phyloP scores from a whole-genome alignment of 2,329 filamentous ascomycete species.

The Neurospora sp. region DNA sequence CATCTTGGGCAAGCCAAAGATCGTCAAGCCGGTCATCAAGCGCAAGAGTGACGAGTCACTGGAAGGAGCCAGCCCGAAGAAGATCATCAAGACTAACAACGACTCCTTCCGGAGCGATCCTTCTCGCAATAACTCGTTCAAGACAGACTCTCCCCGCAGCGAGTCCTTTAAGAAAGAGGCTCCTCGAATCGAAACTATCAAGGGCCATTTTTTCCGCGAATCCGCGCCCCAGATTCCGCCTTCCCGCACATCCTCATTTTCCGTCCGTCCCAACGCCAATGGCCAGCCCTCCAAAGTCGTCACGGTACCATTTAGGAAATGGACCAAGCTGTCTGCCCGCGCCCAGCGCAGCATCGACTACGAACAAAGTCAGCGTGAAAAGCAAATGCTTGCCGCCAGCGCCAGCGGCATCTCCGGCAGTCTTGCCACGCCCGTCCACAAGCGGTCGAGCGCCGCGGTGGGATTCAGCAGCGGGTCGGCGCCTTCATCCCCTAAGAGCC shows the following conservation, averaged over 20 bases:
- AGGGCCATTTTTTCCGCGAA: background rate
- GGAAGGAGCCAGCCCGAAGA: slow-evolving; percentile 18
- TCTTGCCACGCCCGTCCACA: slow-evolving; percentile 10
- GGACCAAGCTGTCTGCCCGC: slow-evolving; percentile 12
- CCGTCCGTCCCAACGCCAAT: background rate
- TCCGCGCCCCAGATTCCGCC: background rate
- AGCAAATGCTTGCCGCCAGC: background rate
- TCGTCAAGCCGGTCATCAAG: slow-evolving; percentile 18
- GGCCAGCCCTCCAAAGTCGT: slow-evolving; percentile 13
- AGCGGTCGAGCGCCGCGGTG: slow-evolving; percentile 6
- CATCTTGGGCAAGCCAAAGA: slow-evolving; percentile 7
- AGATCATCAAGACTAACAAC: slow-evolving; percentile 15
- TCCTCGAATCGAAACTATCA: background rate
- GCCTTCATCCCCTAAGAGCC: background rate
- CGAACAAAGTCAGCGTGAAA: background rate
- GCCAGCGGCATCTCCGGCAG: slow-evolving; percentile 4
- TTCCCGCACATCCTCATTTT: background rate
- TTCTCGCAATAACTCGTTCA: background rate
- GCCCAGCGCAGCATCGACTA: slow-evolving; percentile 5
- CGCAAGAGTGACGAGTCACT: slow-evolving; percentile 22
- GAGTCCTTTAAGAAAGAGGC: background rate
- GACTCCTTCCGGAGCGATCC: background rate
- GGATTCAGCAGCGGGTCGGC: background rate
- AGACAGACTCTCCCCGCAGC: background rate
- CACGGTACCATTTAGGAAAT: slow-evolving; percentile 13